A percentile compares a stretch with the other conserved stretches of the same genome.
These are phyloP conservation scores for Pseudogymnoascus destructans DNA, from an alignment of 2,329 filamentous ascomycete genomes.

Conservation along the genomic window DNA sequence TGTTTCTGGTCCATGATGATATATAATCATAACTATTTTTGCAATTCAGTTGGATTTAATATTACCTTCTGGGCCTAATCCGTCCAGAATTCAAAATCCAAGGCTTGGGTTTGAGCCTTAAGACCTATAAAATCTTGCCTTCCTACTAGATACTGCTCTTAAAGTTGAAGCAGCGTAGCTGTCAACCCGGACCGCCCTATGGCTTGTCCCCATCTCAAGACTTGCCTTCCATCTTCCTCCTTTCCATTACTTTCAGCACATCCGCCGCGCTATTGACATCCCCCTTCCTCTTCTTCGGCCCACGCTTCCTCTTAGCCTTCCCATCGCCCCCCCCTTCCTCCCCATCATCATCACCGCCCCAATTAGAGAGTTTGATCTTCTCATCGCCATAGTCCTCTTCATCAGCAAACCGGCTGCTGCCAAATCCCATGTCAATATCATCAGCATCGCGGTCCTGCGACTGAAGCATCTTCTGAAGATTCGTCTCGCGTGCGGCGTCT, in stretches of 20 bases:
- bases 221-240: slow-evolving; percentile 18
- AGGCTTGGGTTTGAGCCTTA: neutral
- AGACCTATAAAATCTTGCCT: neutral
- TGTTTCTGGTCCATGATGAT: neutral
- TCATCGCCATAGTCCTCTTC: slow-evolving; percentile 65
- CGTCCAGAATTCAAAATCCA: neutral
- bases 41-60: neutral
- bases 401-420: slow-evolving; percentile 73
- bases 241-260: slow-evolving; percentile 65
- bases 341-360: slow-evolving; percentile 37
- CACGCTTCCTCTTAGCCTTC: slow-evolving; percentile 52
- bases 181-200: neutral
- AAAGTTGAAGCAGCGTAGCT: neutral
- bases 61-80: neutral
- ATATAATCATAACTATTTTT: neutral
- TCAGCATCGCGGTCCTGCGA: slow-evolving; percentile 67
- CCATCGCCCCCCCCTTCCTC: slow-evolving; percentile 32
- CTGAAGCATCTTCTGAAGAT: slow-evolving; percentile 61
- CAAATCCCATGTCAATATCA: slow-evolving; percentile 92
- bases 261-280: slow-evolving; percentile 68
- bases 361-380: slow-evolving; percentile 55
- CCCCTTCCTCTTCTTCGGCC: slow-evolving; percentile 62
- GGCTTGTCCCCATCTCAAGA: neutral
- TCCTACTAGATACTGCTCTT: neutral
- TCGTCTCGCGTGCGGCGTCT: slow-evolving; percentile 47